A percentile compares a stretch with the other conserved stretches of the same genome.
Conservation (phyloP, 257 asterid species). For the Salvia miltiorrhiza region DNA sequence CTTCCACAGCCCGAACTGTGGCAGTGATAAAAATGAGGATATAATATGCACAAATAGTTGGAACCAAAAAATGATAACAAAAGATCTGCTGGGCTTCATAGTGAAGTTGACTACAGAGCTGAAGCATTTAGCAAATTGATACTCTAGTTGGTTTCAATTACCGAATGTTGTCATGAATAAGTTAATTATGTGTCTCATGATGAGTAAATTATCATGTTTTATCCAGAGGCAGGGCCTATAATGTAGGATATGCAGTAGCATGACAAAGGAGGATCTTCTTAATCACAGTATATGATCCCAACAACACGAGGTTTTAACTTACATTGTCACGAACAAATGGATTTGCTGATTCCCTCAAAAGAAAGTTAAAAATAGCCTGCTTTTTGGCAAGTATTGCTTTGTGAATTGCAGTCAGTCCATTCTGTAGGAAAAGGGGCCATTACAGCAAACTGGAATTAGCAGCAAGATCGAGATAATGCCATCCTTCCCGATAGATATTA, state of each 20-base stretch:
- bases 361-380: conserved; percentile 83
- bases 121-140: not conserved
- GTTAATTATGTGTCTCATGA: not conserved
- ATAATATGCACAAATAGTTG: not conserved
- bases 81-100: not conserved
- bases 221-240: not conserved
- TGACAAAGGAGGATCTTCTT: not conserved
- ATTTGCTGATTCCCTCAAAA: conserved; percentile 83
- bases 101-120: conserved; percentile 2
- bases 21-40: not conserved
- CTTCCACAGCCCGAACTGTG: not conserved
- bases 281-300: conserved; percentile 3
- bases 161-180: not conserved
- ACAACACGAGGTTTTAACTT: conserved; percentile 29
- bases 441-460: conserved; percentile 19
- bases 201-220: not conserved
- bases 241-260: not conserved
- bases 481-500: not conserved
- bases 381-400: conserved; percentile 83
- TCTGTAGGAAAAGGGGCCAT: conserved; percentile 38
- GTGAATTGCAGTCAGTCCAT: conserved; percentile 82
- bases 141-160: not conserved
- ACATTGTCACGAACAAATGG: conserved; percentile 79
- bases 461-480: not conserved
- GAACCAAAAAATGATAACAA: not conserved